phyloP scores from a whole-genome alignment of 164 flowering plant genomes.

The Piper longum region DNA sequence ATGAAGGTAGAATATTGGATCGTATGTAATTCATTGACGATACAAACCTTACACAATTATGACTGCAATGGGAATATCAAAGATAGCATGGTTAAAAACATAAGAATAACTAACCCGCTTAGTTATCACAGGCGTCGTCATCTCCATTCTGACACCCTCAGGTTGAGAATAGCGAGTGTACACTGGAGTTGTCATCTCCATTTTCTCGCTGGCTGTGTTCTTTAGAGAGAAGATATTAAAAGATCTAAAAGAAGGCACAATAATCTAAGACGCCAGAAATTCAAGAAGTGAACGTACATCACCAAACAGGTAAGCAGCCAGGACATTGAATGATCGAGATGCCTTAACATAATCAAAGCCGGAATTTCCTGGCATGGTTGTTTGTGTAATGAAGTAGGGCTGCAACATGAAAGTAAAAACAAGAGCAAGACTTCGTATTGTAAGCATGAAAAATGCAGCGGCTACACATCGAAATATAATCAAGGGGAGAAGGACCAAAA shows the following conservation, averaged over 20 bases:
- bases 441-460: background rate
- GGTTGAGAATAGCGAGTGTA: slow-evolving; percentile 39
- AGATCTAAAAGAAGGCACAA: background rate
- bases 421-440: background rate
- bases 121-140: slow-evolving; percentile 90
- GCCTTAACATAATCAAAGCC: slow-evolving; percentile 82
- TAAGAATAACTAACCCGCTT: slow-evolving; percentile 12
- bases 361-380: slow-evolving; percentile 69
- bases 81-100: too few relatives aligned
- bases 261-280: background rate
- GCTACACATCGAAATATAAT: background rate
- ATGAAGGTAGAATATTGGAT: background rate
- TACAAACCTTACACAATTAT: too few relatives aligned
- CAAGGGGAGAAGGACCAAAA: background rate
- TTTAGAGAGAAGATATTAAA: slow-evolving; percentile 9
- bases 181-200: slow-evolving; percentile 98
- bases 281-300: slow-evolving; percentile 37
- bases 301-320: slow-evolving; percentile 89
- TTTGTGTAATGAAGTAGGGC: slow-evolving; percentile 78
- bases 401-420: slow-evolving; percentile 11
- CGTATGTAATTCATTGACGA: background rate
- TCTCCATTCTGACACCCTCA: slow-evolving; percentile 76
- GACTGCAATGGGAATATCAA: too few relatives aligned
- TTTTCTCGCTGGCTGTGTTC: slow-evolving; percentile 50
- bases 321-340: slow-evolving; percentile 70